Base-by-base conservation (phyloP, 164 flowering plant species). In the Dillenia turbinata region DNA sequence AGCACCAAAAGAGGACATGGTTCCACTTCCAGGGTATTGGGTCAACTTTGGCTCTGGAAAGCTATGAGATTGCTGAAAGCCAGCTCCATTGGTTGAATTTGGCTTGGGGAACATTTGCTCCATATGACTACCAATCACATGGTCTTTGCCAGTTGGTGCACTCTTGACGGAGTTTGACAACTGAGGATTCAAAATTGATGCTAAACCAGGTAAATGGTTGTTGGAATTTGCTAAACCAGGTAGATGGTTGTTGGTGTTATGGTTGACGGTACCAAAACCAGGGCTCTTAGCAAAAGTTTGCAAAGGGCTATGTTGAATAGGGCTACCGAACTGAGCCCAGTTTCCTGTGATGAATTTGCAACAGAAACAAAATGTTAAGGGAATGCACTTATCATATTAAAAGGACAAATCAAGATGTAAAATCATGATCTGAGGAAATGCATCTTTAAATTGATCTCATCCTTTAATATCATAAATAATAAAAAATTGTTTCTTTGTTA, bases 111-210 rank as follows among this genome's bases (percentile, higher is more conserved):
- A 75, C 48, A 73, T 51, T 54, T 75, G 82, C 17, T 85, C 85
- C 56, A 66, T 62, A 67, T 67, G 82, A 70, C 73, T 68, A 66
- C 70, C 67, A 69, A 79, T 78, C 61, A 76, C 78, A 47, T 79
- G 85, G 56, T 87, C 91, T 65, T 83, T 90, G 19, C 90, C 89
- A 57, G 84, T 84, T 10, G 97, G 90, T 65, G 89, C 83, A 73
- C 82, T 74, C 66, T 85, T 86, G 51, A 76, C 67, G 59, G 85
- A 72, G 63, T 62, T 85, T 54, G 97, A 81, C 15, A 64, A 66
- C 52, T 78, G 83, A 51, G 83, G 69, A 49, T 85, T 82, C 49
- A 87, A 72, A 72, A 87, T 73, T 50, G 98, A 83, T 24, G 93
- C 92, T 62, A 86, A 69, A 10, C 97, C 96, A 40, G 93, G 73